Base-by-base conservation (phyloP, 257 asterid species). In the Mitragyna speciosa region DNA sequence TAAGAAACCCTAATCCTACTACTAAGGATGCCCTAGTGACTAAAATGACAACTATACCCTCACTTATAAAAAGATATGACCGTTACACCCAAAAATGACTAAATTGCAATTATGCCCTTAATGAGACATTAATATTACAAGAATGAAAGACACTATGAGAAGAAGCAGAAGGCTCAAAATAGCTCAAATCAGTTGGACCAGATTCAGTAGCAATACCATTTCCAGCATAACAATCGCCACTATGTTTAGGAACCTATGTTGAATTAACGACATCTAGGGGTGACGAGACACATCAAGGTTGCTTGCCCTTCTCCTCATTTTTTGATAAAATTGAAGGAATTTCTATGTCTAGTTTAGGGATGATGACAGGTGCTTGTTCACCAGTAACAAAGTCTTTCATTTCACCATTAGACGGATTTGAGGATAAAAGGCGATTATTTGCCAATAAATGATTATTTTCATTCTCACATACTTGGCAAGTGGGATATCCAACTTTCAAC, bases 121-220 rank as follows among this genome's bases (percentile, higher is more conserved):
- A n/a, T n/a, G n/a, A n/a, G n/a, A n/a, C n/a, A n/a, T n/a, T n/a
- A n/a, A n/a, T n/a, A n/a, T n/a, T n/a, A n/a, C n/a, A n/a, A 49
- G 99, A 95, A 81, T 83, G 84, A 78, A 87, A 95, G 79, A 80
- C 87, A 85, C 99, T 89, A 82, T 87, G 95, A 49, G 92, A 85
- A 78, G 88, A 87, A 72, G 83, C 61, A 47, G 90, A 80, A 75
- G 93, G 79, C 85, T 93, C 97, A 76, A 73, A 79, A 85, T 86
- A 85, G 87, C 88, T 87, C 84, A 84, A 83, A 83, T 87, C 92
- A 80, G 83, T 63, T 52, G 89, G 87, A 82, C 84, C 88, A 87
- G 88, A 82, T 26, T 72, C 76, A 47, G 70, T 39, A 24, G 78
- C 73, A 39, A 41, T 49, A 36, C 12, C 56, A 70, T 39, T 43